Conservation (phyloP, 805 yeast species). For the Yarrowia yakushimensis region DNA sequence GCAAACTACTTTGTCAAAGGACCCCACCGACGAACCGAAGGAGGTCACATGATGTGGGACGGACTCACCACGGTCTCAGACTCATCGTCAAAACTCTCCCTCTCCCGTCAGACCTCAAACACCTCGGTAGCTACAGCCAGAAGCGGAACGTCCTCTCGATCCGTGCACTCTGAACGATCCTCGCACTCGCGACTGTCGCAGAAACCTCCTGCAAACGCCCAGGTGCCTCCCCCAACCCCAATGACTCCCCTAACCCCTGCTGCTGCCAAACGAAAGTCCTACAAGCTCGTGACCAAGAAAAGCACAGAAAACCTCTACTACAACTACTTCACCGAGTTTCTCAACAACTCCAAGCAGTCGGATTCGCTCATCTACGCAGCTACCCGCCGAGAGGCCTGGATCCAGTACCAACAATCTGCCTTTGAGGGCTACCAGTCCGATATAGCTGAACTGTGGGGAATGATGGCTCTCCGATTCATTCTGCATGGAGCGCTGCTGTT, state of each 20-base stretch:
- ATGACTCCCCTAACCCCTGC: not conserved
- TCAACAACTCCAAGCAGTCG: slow-evolving; percentile 29
- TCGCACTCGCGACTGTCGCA: not conserved
- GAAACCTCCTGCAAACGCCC: not conserved
- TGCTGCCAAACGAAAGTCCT: not conserved
- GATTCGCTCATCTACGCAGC: slow-evolving; percentile 33
- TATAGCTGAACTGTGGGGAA: slow-evolving; percentile 36
- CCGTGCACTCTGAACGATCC: not conserved
- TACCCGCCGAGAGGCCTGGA: slow-evolving; percentile 36
- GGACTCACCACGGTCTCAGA: slow-evolving; percentile 6
- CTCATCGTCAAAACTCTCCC: slow-evolving; percentile 9
- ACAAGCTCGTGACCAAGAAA: slow-evolving; percentile 8
- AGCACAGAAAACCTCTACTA: slow-evolving; percentile 10
- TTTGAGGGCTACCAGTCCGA: slow-evolving; percentile 27
- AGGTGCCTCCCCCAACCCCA: not conserved
- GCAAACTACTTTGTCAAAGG: slow-evolving; percentile 9
- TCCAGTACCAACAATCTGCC: slow-evolving; percentile 32
- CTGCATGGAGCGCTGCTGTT: slow-evolving; percentile 34
- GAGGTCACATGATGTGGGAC: slow-evolving; percentile 26
- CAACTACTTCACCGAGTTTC: slow-evolving; percentile 26
- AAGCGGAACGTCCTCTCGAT: not conserved
- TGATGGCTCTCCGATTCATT: slow-evolving; percentile 35
- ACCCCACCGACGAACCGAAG: slow-evolving; percentile 8
- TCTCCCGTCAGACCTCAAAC: slow-evolving; percentile 1
- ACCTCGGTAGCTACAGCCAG: slow-evolving; percentile 5